phyloP scores from a whole-genome alignment of 441 rosid genomes.

The Cnidoscolus chayamansa region DNA sequence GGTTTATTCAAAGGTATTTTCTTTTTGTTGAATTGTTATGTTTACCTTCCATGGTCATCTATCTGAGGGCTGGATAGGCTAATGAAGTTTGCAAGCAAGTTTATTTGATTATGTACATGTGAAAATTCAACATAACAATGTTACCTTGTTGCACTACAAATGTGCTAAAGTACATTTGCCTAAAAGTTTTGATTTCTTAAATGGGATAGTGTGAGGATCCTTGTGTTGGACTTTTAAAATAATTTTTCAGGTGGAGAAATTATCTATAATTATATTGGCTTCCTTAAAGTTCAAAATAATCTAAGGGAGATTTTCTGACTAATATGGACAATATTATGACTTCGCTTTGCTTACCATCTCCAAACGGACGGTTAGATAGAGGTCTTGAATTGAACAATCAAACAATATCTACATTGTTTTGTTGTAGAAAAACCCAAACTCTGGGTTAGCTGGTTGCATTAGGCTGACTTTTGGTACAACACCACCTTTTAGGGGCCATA shows the following conservation, averaged over 20 bases:
- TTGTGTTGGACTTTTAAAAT: background rate
- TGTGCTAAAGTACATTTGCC: background rate
- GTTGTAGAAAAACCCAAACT: too few relatives aligned
- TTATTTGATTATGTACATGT: background rate
- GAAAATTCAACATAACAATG: background rate
- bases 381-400: too few relatives aligned
- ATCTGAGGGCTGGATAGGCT: slow-evolving; percentile 1
- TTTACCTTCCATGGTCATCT: slow-evolving; percentile 3
- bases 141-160: background rate
- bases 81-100: background rate
- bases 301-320: background rate
- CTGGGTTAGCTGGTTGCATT: too few relatives aligned
- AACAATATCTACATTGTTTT: too few relatives aligned
- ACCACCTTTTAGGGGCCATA: too few relatives aligned
- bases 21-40: background rate
- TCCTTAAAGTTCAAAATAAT: background rate
- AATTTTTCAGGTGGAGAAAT: background rate
- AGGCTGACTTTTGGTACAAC: too few relatives aligned
- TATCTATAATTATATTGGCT: background rate
- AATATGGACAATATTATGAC: too few relatives aligned
- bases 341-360: too few relatives aligned
- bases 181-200: background rate
- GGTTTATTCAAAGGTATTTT: slow-evolving; percentile 67
- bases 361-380: too few relatives aligned
- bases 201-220: slow-evolving; percentile 2